Evolutionary conservation across 2,329 filamentous ascomycete genomes (phyloP).

Genomic region (Aspergillus aculeatus): DNA sequence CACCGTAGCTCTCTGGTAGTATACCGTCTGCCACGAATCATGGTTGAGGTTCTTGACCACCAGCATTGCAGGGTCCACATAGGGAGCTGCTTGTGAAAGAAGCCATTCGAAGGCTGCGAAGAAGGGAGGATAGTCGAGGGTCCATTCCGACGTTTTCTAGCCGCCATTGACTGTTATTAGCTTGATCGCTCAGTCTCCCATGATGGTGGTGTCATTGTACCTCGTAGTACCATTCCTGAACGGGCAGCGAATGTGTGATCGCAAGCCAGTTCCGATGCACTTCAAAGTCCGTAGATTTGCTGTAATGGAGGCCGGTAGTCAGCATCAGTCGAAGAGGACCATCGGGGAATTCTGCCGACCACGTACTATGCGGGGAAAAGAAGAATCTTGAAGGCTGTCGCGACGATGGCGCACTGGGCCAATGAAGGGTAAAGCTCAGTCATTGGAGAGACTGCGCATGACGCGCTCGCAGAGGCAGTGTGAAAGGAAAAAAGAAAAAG

Average conservation of each 20-base stretch:
- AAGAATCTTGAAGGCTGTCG: conserved; percentile 85
- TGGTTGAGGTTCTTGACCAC: conserved; percentile 77
- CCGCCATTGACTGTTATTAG: conserved; percentile 6
- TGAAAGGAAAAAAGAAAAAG: background rate
- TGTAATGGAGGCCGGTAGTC: conserved; percentile 40
- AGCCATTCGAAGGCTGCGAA: conserved; percentile 97
- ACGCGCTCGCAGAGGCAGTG: conserved; percentile 13
- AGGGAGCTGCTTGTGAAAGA: conserved; percentile 75
- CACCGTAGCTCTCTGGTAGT: conserved; percentile 89
- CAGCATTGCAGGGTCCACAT: conserved; percentile 79
- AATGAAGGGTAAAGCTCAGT: conserved; percentile 82
- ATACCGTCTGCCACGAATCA: conserved; percentile 89
- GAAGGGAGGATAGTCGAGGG: conserved; percentile 96
- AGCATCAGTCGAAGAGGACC: conserved; percentile 6
- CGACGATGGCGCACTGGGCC: conserved; percentile 79
- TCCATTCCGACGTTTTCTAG: conserved; percentile 95
- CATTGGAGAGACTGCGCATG: conserved; percentile 54
- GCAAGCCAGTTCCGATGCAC: conserved; percentile 99
- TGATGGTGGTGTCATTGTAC: conserved; percentile 39
- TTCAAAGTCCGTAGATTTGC: conserved; percentile 98
- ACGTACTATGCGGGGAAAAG: conserved; percentile 92
- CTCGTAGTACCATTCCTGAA: conserved; percentile 93
- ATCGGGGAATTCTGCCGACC: background rate
- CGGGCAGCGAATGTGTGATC: conserved; percentile 83
- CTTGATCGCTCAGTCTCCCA: background rate